Evolutionary conservation across 306 rosid species (phyloP).

Genomic region (Lithocarpus polystachyus): DNA sequence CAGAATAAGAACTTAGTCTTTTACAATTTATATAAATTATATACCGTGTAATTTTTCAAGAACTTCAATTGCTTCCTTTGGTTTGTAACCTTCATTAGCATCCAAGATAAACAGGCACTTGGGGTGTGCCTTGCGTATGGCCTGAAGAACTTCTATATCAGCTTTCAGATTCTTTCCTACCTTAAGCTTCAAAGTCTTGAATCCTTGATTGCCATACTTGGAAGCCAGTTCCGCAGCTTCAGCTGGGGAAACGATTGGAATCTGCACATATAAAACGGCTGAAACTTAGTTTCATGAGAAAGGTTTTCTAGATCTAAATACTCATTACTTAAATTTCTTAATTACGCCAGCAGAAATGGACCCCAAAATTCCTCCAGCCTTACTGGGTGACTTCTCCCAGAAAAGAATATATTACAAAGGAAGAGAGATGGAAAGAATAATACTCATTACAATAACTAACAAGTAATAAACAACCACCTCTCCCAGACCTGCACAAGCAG

Average conservation of each 20-base stretch:
- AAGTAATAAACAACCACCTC: too few relatives aligned
- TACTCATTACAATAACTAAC: not conserved
- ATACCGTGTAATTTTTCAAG: constrained; percentile 81
- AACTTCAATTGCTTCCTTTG: constrained; percentile 83
- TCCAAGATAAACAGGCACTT: constrained; percentile 78
- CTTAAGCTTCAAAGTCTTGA: constrained; percentile 75
- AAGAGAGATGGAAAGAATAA: not conserved
- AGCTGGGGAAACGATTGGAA: constrained; percentile 75
- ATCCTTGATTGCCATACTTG: constrained; percentile 73
- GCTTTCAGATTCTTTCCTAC: constrained; percentile 81
- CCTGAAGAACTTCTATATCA: constrained; percentile 83
- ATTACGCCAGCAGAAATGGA: not conserved
- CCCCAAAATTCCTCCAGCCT: not conserved
- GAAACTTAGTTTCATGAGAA: constrained; percentile 13
- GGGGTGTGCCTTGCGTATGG: constrained; percentile 76
- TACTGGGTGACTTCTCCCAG: not conserved
- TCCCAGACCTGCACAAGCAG: too few relatives aligned
- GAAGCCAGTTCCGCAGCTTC: constrained; percentile 83
- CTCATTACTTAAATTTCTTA: not conserved
- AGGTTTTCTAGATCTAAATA: not conserved
- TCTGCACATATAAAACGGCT: constrained; percentile 47
- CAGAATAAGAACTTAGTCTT: not conserved
- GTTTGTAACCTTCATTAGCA: constrained; percentile 86
- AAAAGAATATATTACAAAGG: not conserved
- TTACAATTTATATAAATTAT: not conserved